phyloP scores from a whole-genome alignment of 768 basidiomycete genomes.

The Tricholomella constricta region DNA sequence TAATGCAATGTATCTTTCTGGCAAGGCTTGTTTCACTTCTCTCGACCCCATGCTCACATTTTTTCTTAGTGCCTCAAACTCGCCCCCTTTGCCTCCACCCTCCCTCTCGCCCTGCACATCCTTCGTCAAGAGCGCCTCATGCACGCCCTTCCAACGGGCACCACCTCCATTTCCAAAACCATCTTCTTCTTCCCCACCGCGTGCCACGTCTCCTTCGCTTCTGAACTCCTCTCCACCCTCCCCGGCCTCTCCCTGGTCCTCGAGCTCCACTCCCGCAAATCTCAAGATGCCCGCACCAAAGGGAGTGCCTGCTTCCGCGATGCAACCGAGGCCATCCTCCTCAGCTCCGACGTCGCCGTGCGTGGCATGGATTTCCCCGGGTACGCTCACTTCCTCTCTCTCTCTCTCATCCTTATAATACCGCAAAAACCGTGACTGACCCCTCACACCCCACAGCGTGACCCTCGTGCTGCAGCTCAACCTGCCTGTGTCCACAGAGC shows the following conservation, averaged over 20 bases:
- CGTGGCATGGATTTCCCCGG: too few species aligned
- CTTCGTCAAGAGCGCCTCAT: constrained; percentile 34
- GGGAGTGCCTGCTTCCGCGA: too few species aligned
- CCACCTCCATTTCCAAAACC: constrained; percentile 20
- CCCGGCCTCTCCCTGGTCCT: constrained; percentile 38
- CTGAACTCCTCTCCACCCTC: constrained; percentile 35
- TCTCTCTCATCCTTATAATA: too few species aligned
- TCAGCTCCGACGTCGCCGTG: too few species aligned
- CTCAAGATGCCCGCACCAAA: too few species aligned
- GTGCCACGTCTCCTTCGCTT: constrained; percentile 67
- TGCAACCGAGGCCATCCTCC: too few species aligned
- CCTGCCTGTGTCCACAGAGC: constrained; percentile 70
- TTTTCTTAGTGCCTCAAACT: constrained; percentile 47
- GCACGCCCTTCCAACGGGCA: constrained; percentile 36
- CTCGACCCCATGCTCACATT: neutral
- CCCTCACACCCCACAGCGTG: too few species aligned
- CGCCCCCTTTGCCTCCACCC: constrained; percentile 41
- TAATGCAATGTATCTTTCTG: too few species aligned
- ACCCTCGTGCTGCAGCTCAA: constrained; percentile 64
- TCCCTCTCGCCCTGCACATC: constrained; percentile 37
- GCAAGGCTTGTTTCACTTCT: neutral
- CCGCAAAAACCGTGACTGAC: too few species aligned
- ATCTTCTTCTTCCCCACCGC: too few species aligned
- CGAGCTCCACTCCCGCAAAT: too few species aligned
- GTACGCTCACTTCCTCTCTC: constrained; percentile 27